These are phyloP conservation scores for Colletotrichum sp. DNA, from an alignment of 2,329 filamentous ascomycete species.

Conservation along the genomic window DNA sequence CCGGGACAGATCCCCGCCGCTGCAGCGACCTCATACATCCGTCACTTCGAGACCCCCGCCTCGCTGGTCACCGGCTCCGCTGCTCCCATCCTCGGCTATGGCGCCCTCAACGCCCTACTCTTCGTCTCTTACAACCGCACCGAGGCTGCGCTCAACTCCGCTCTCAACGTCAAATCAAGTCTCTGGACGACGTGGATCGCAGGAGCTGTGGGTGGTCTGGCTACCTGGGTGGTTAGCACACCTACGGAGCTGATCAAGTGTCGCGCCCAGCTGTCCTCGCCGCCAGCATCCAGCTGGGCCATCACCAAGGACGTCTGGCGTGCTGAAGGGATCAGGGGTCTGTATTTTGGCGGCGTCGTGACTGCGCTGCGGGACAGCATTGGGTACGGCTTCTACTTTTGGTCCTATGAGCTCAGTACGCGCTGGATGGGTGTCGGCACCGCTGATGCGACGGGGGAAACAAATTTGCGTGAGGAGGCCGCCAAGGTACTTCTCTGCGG, in stretches of 20 bases:
- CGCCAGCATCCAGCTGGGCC: slow-evolving; percentile 61
- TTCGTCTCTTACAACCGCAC: slow-evolving; percentile 91
- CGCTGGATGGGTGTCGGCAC: slow-evolving; percentile 51
- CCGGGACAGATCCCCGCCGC: slow-evolving; percentile 22
- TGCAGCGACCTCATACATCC: slow-evolving; percentile 26
- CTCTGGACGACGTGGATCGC: slow-evolving; percentile 77
- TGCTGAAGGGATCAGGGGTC: slow-evolving; percentile 65
- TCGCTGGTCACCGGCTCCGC: slow-evolving; percentile 70
- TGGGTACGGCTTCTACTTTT: slow-evolving; percentile 98
- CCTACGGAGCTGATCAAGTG: slow-evolving; percentile 94
- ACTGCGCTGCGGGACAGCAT: slow-evolving; percentile 85
- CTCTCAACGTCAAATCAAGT: slow-evolving; percentile 42
- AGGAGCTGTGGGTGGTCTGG: slow-evolving; percentile 81
- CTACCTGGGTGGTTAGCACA: slow-evolving; percentile 84
- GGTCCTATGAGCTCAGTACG: slow-evolving; percentile 83
- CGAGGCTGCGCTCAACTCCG: slow-evolving; percentile 63
- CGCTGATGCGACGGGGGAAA: slow-evolving; percentile 17
- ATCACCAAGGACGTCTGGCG: slow-evolving; percentile 68
- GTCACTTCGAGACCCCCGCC: slow-evolving; percentile 39
- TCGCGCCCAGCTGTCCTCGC: slow-evolving; percentile 71
- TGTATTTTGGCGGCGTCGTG: slow-evolving; percentile 82
- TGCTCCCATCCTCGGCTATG: slow-evolving; percentile 87
- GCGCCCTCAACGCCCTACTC: slow-evolving; percentile 86
- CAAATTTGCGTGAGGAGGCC: slow-evolving; percentile 47
- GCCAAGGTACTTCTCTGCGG: slow-evolving; percentile 80